These are phyloP conservation scores for Tulasnella sp. DNA, from an alignment of 768 basidiomycete genomes.

Conservation along the genomic window DNA sequence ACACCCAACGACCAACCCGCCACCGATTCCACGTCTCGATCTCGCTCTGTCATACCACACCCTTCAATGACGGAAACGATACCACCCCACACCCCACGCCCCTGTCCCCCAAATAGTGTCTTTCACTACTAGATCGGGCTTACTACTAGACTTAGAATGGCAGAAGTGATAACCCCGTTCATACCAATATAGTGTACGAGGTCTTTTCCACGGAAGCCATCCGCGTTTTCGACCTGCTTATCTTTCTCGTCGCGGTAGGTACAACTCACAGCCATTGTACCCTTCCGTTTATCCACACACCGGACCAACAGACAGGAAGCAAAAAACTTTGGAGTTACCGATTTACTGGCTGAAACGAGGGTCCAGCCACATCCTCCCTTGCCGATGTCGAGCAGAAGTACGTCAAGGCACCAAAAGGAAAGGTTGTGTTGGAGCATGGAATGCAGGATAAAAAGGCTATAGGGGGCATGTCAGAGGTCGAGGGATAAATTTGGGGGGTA, in stretches of 20 bases:
- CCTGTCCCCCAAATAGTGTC: background rate
- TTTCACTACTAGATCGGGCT: background rate
- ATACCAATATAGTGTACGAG: constrained; percentile 19
- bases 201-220: background rate
- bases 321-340: constrained; percentile 45
- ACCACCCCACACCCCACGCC: too few species aligned
- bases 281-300: constrained; percentile 9
- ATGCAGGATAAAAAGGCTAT: constrained; percentile 79
- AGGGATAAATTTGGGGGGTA: constrained; percentile 92
- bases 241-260: constrained; percentile 5
- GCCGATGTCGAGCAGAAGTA: constrained; percentile 86
- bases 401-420: constrained; percentile 88
- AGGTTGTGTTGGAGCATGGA: constrained; percentile 94
- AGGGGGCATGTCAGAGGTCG: constrained; percentile 86
- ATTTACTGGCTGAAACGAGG: constrained; percentile 83
- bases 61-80: constrained; percentile 1
- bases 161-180: constrained; percentile 21
- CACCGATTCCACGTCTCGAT: background rate
- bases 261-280: constrained; percentile 16
- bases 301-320: constrained; percentile 33
- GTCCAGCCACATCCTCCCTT: constrained; percentile 70
- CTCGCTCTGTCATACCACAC: background rate
- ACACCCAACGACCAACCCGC: constrained; percentile 8
- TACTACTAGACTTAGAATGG: constrained; percentile 20
- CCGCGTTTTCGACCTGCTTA: constrained; percentile 7